These are phyloP conservation scores for Pseudonitzschia multiseries DNA, from an alignment of 108 stramenopile species.

Conservation along the genomic window DNA sequence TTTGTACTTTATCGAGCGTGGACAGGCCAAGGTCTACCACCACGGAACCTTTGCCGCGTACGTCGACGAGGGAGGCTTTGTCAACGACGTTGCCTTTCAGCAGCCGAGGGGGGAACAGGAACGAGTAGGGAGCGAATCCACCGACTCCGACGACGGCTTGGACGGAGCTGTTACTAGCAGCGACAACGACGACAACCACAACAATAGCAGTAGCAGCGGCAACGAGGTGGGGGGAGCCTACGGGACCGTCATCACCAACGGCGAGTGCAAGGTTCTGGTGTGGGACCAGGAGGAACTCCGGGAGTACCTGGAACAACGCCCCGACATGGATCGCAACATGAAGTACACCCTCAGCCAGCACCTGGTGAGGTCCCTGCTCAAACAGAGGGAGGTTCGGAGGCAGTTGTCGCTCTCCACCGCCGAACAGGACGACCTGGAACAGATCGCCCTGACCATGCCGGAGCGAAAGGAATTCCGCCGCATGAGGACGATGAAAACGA, in stretches of 20 bases:
- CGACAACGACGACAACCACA: too few species aligned
- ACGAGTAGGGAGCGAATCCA: too few species aligned
- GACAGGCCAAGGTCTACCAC: conserved; percentile 29
- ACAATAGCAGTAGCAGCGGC: too few species aligned
- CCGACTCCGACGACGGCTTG: too few species aligned
- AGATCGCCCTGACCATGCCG: not conserved
- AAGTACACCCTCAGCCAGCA: conserved; percentile 31
- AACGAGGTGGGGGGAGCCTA: conserved; percentile 25
- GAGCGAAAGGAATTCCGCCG: not conserved
- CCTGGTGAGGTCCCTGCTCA: conserved; percentile 23
- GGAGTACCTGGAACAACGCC: conserved; percentile 21
- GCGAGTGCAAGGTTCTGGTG: conserved; percentile 17
- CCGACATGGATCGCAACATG: conserved; percentile 37
- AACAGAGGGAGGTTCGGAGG: conserved; percentile 32
- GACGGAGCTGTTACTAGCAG: too few species aligned
- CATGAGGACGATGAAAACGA: not conserved
- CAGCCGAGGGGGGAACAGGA: not conserved
- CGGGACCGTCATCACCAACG: conserved; percentile 28
- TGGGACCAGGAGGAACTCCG: conserved; percentile 28
- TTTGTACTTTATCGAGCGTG: conserved; percentile 30
- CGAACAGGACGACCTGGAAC: conserved; percentile 2
- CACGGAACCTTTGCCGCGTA: conserved; percentile 21
- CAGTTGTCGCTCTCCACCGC: too few species aligned
- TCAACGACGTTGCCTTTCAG: conserved; percentile 42
- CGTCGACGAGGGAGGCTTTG: conserved; percentile 37